These are phyloP conservation scores for Lentithecium fluviatile DNA, from an alignment of 495 filamentous ascomycete genomes.

Conservation along the genomic window DNA sequence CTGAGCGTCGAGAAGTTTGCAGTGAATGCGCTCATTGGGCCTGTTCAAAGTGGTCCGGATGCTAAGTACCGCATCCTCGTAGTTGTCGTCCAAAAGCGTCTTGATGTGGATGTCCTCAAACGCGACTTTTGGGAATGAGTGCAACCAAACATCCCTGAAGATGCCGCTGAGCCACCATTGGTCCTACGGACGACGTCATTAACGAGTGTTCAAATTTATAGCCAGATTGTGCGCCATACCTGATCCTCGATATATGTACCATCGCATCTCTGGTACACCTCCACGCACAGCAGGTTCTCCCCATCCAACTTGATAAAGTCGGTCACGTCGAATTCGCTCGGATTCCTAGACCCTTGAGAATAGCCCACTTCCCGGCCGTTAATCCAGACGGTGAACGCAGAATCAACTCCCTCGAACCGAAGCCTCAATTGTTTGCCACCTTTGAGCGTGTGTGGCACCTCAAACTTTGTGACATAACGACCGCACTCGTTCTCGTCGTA, in stretches of 20 bases:
- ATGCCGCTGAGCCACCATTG: constrained; percentile 31
- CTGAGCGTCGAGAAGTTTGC: constrained; percentile 17
- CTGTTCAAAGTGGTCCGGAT: constrained; percentile 42
- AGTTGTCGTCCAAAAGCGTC: constrained; percentile 55
- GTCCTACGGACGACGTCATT: constrained; percentile 6
- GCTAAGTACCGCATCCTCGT: constrained; percentile 54
- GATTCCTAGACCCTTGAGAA: constrained; percentile 63
- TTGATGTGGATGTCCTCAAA: constrained; percentile 61
- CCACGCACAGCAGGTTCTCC: constrained; percentile 54
- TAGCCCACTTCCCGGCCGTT: constrained; percentile 62
- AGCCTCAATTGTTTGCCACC: constrained; percentile 52
- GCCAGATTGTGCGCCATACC: not conserved
- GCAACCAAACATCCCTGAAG: constrained; percentile 64
- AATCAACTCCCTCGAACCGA: constrained; percentile 67
- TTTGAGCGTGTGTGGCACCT: constrained; percentile 47
- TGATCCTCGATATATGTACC: constrained; percentile 50
- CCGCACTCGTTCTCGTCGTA: constrained; percentile 61
- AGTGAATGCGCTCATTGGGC: not conserved
- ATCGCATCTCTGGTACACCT: constrained; percentile 64
- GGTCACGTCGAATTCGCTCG: constrained; percentile 62
- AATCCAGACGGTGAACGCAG: constrained; percentile 64
- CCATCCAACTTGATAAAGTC: constrained; percentile 43
- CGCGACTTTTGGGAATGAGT: constrained; percentile 52
- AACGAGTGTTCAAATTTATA: not conserved
- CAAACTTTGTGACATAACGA: constrained; percentile 57